Evolutionary conservation across 164 flowering plant genomes (phyloP), one percentile per base, ranked within the genome.

Genomic region (Litsea cubeba): DNA sequence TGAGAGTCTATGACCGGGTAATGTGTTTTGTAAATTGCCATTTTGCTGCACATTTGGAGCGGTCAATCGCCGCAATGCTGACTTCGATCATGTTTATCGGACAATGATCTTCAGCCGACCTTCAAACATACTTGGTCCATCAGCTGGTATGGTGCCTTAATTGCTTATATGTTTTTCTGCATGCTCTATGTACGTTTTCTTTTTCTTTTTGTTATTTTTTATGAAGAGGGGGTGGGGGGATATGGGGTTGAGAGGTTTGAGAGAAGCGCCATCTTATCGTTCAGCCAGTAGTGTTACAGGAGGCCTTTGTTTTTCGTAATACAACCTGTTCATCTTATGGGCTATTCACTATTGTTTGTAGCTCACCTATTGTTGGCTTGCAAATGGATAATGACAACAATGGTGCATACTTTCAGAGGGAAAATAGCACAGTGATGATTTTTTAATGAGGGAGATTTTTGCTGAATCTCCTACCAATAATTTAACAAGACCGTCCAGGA

Each of bases 21-120:
- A 85, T 96, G 62, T 94, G 98, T 84, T 94, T 96, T 78, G 93
- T 92, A 64, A 94, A 92, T 82, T 96, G 98, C 80, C 99, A 96
- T 81, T 86, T 94, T 82, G 99, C 99, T 73, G 99, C 99, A 71
- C 99, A 96, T 79, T 77, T 96, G 76, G 94, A 82, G 99, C 99
- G 65, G 97, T 96, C 26, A 90, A 85, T 76, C 89, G 97, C 1
- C 90, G 99, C 0, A 96, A 96, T 85, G 97, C 97, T 30, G 99
- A 96, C 80, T 96, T 94, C 81, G 97, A 92, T 82, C 95, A 94
- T 82, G 87, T 92, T 46, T 94, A 81, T 74, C 84, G 88, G 72
- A 89, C 83, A 22, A 85, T 96, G 95, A 79, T 79, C 76, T 96
- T 96, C 81, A 84, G 81, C 76, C 87, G 95, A 35, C 85, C 92